phyloP scores from a whole-genome alignment of 108 stramenopile species.

The Nitzschia sp. region DNA sequence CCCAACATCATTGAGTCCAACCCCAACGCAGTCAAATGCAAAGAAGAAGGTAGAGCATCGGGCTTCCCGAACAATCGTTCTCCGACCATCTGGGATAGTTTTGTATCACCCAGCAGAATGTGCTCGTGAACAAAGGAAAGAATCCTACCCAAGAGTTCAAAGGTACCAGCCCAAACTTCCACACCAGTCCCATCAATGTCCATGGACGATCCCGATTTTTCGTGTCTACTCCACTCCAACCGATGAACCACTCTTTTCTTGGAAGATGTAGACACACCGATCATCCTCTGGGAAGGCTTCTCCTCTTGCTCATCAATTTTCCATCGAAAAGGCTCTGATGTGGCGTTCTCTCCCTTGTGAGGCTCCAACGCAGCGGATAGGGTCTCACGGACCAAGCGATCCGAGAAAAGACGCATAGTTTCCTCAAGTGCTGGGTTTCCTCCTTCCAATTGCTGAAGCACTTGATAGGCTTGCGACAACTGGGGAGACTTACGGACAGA shows the following conservation, averaged over 20 bases:
- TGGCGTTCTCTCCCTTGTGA: not conserved
- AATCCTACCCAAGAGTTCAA: conserved; percentile 43
- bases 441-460: conserved; percentile 31
- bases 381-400: conserved; percentile 16
- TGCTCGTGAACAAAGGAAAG: conserved; percentile 54
- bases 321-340: not conserved
- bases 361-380: conserved; percentile 30
- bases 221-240: conserved; percentile 39
- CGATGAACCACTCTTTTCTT: conserved; percentile 25
- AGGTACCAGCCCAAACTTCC: conserved; percentile 38
- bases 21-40: conserved; percentile 50
- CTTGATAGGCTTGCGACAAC: conserved; percentile 35
- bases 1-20: conserved; percentile 48
- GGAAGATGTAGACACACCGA: conserved; percentile 23
- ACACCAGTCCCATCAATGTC: not conserved
- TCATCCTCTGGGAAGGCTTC: conserved; percentile 14
- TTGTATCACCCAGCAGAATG: conserved; percentile 42
- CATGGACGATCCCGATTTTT: not conserved
- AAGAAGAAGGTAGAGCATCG: conserved; percentile 26
- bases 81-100: conserved; percentile 51
- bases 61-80: conserved; percentile 57
- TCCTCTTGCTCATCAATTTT: conserved; percentile 27
- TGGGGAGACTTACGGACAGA: conserved; percentile 29
- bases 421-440: conserved; percentile 16
- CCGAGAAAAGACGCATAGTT: conserved; percentile 34